Conservation (phyloP, 352 stramenopile species). For the Globisporangium cystogenes region DNA sequence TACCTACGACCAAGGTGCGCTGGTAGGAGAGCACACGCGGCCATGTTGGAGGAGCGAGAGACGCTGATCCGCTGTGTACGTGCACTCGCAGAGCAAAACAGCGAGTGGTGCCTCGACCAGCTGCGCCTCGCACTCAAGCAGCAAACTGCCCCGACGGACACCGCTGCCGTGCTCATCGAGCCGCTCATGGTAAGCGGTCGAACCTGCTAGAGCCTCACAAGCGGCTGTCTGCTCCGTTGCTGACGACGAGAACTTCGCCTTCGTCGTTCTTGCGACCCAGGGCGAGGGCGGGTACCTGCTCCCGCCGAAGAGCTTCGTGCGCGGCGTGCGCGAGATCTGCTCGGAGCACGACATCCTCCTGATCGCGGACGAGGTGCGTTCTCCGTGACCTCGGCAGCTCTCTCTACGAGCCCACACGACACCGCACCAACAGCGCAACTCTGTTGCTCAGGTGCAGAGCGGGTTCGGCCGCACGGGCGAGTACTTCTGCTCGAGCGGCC, state of each 20-base stretch:
- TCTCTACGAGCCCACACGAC: no score
- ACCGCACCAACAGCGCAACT: no score
- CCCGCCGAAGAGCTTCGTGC: slow-evolving; percentile 89
- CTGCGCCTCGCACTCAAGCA: slow-evolving; percentile 89
- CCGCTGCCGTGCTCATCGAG: slow-evolving; percentile 90
- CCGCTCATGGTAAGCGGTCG: slow-evolving; percentile 78
- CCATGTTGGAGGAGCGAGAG: no score
- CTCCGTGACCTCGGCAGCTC: no score
- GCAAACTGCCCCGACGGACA: slow-evolving; percentile 81
- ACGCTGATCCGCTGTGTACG: no score
- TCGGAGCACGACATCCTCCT: slow-evolving; percentile 94
- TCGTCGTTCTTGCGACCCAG: slow-evolving; percentile 19
- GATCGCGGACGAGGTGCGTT: slow-evolving; percentile 98
- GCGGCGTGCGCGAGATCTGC: slow-evolving; percentile 84
- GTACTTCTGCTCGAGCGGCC: slow-evolving; percentile 79
- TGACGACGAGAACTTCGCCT: no score
- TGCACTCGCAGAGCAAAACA: no score
- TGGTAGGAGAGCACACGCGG: no score
- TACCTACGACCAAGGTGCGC: slow-evolving; percentile 66
- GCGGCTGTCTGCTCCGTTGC: no score
- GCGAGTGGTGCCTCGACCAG: slow-evolving; percentile 78
- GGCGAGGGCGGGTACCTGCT: slow-evolving; percentile 94
- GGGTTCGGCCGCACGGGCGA: slow-evolving; percentile 95
- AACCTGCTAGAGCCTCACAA: no score
- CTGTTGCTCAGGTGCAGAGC: no score